Evolutionary conservation across 139 green algal genomes (phyloP).

Genomic region (Klebsormidium nitens): DNA sequence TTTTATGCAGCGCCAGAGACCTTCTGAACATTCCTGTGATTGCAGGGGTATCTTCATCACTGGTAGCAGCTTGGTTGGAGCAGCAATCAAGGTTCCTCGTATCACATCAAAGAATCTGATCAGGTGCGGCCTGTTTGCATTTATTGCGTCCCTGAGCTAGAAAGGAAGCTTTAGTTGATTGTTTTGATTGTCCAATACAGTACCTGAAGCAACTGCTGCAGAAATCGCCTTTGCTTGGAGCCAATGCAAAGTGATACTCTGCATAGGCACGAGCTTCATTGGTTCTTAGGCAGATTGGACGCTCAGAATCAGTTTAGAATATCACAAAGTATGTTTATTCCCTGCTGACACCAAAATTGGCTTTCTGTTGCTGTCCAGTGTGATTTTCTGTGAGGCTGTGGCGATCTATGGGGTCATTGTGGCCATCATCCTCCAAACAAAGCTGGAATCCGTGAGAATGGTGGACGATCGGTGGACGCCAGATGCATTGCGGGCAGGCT

Average conservation of each 20-base stretch:
- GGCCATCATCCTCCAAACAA: constrained; percentile 97
- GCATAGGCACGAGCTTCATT: too few species aligned
- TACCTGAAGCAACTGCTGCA: too few species aligned
- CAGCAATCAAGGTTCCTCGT: constrained; percentile 82
- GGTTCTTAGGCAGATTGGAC: too few species aligned
- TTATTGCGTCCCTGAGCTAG: too few species aligned
- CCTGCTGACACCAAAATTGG: too few species aligned
- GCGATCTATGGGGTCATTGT: constrained; percentile 99
- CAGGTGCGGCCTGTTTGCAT: constrained; percentile 47
- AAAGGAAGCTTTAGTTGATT: too few species aligned
- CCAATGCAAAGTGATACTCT: too few species aligned
- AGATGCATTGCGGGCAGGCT: constrained; percentile 61
- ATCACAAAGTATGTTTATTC: too few species aligned
- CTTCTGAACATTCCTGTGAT: background rate
- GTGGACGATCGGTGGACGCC: constrained; percentile 46
- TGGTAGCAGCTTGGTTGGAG: constrained; percentile 89
- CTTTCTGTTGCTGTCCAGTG: too few species aligned
- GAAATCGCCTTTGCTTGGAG: too few species aligned
- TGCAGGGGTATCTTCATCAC: constrained; percentile 98
- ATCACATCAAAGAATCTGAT: constrained; percentile 99
- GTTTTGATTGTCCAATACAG: too few species aligned
- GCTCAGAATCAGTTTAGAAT: too few species aligned
- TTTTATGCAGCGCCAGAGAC: background rate
- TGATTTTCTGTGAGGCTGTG: constrained; percentile 99
- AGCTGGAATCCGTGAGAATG: constrained; percentile 60